phyloP scores from a whole-genome alignment of 352 stramenopile genomes.

The Phytophthora fragariaefolia region DNA sequence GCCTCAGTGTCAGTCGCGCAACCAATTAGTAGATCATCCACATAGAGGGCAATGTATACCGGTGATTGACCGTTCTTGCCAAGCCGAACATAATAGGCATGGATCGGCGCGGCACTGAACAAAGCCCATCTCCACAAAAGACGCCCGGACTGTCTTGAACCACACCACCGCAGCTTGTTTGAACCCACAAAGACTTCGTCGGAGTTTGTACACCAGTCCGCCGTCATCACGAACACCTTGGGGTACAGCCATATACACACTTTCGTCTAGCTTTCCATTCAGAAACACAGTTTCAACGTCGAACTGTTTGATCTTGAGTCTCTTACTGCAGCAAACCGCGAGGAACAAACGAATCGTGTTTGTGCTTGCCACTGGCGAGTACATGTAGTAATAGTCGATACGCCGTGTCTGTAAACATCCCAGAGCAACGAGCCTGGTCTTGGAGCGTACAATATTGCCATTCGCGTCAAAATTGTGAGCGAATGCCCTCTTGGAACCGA shows the following conservation, averaged over 20 bases:
- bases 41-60: conserved; percentile 20
- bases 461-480: conserved; percentile 26
- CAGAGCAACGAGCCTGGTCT: conserved; percentile 30
- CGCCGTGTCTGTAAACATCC: conserved; percentile 27
- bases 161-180: conserved; percentile 40
- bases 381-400: conserved; percentile 36
- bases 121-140: background rate
- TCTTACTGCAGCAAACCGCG: conserved; percentile 19
- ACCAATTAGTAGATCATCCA: conserved; percentile 20
- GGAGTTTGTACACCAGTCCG: conserved; percentile 29
- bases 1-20: conserved; percentile 7
- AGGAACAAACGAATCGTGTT: conserved; percentile 34
- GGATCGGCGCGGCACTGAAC: too few relatives aligned
- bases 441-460: conserved; percentile 30
- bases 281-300: conserved; percentile 46
- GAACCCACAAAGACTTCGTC: conserved; percentile 39
- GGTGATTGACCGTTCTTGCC: background rate
- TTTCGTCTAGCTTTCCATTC: conserved; percentile 37
- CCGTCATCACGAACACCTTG: conserved; percentile 11
- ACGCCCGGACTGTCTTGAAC: conserved; percentile 31
- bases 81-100: conserved; percentile 3
- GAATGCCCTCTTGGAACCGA: conserved; percentile 41
- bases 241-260: conserved; percentile 33
- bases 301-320: conserved; percentile 27
- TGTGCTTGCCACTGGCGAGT: conserved; percentile 32